phyloP scores from a whole-genome alignment of 1,284 basidiomycete species.

The Psilocybe mexicana region DNA sequence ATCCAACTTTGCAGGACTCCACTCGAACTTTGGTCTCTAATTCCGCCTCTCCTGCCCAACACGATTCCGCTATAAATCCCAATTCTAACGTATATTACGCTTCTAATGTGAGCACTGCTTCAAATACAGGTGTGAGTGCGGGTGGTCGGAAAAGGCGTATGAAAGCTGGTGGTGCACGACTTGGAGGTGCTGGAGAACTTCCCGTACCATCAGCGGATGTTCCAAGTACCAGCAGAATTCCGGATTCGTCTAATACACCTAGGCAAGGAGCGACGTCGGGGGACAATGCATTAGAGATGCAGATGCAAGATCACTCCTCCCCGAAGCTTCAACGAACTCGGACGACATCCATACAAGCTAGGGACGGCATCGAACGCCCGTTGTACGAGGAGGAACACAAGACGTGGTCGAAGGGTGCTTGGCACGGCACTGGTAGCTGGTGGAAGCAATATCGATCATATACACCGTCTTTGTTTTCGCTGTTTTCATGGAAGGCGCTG shows the following conservation, averaged over 20 bases:
- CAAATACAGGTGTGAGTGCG: neutral
- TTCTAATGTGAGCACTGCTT: neutral
- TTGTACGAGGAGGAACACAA: neutral
- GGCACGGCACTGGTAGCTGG: too few species aligned
- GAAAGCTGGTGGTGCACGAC: neutral
- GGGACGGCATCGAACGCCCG: neutral
- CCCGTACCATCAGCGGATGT: too few species aligned
- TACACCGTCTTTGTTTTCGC: neutral
- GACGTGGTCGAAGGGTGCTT: neutral
- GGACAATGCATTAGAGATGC: neutral
- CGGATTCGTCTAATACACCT: too few species aligned
- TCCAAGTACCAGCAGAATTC: too few species aligned
- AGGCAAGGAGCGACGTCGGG: neutral
- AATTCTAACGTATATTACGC: neutral
- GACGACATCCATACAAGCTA: neutral
- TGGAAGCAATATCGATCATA: too few species aligned
- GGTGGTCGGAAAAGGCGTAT: neutral
- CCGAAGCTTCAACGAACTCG: neutral
- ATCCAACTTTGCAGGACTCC: neutral
- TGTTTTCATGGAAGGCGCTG: constrained; percentile 14
- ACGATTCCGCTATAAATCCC: neutral
- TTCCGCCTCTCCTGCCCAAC: neutral
- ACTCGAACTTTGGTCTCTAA: neutral
- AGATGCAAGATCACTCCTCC: too few species aligned
- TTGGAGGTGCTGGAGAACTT: neutral